Base-by-base conservation (phyloP, 352 stramenopile species). In the Phytophthora rubi region DNA sequence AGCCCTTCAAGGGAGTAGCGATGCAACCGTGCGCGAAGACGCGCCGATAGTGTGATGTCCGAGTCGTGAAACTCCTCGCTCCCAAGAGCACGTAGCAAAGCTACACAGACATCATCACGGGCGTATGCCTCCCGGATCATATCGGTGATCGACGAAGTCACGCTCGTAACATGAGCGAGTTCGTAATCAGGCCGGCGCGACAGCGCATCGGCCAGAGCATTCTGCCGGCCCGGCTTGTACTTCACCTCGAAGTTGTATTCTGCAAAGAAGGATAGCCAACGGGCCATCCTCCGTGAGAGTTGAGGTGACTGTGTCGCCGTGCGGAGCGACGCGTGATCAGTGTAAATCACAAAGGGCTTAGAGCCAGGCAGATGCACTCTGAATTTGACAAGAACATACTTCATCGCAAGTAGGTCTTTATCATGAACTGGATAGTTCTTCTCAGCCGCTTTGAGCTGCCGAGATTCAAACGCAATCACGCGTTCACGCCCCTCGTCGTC, bases 241-340 rank as follows among this genome's bases (percentile, higher is more conserved):
- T 51, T 30, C 6, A 61, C 44, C 12, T 37, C 13, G 39, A 53
- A 44, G 23, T 61, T 61, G 35, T 53, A 61, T 33, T 61, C 37
- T 0, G 37, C 21, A 16, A 52, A 61, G 21, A 52, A 37, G 6
- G 54, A 61, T 2, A 61, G 13, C 54, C 54, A 61, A 15, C 55
- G 30, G 4, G 26, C 16, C 39, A 53, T 53, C 8, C 55, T 6
- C 23, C 53, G 39, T 12, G 39, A 53, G 13, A 62, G 28, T 28
- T 53, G 23, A 6, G 39, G 42, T 18, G 5, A 16, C 37, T 53
- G 18, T 2, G 23, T 53, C 47, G 18, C 47, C n/a, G 47, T 53
- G 18, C 47, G 47, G 12, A 53, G 9, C 18, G 47, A 53, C 6
- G 47, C 18, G n/a, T 53, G 47, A 7, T 53, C 47, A 6, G 47